phyloP scores from a whole-genome alignment of 2,329 filamentous ascomycete genomes.

The Fusarium acutatum region DNA sequence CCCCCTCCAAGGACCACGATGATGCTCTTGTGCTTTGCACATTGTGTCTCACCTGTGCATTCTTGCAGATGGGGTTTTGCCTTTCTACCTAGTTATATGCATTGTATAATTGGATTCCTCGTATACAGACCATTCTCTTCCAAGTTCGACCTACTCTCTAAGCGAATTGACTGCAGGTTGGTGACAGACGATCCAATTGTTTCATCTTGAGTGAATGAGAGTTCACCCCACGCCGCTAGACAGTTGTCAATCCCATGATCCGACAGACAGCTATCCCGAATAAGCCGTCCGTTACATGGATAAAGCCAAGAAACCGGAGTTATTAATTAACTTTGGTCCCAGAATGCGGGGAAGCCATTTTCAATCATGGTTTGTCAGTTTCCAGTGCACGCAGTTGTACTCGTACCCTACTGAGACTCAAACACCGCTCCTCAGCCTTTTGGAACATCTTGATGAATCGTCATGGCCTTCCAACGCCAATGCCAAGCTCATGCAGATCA shows the following conservation, averaged over 20 bases:
- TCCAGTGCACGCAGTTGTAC: not conserved
- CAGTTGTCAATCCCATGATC: conserved; percentile 35
- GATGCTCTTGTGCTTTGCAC: conserved; percentile 9
- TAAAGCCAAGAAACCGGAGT: conserved; percentile 14
- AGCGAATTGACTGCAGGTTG: not conserved
- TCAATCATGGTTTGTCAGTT: not conserved
- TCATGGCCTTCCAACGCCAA: not conserved
- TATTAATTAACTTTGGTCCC: conserved; percentile 4
- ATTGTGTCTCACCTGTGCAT: not conserved
- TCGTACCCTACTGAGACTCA: too few species aligned
- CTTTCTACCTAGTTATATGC: not conserved
- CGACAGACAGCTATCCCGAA: conserved; percentile 14
- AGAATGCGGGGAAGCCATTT: conserved; percentile 16
- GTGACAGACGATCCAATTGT: not conserved
- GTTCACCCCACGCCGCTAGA: conserved; percentile 24
- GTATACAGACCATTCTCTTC: not conserved
- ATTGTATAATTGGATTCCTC: not conserved
- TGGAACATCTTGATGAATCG: not conserved
- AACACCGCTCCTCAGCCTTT: not conserved
- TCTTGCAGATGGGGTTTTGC: not conserved
- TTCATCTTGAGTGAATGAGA: conserved; percentile 1
- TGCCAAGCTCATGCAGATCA: conserved; percentile 35
- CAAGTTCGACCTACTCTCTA: not conserved
- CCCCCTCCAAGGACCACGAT: conserved; percentile 29
- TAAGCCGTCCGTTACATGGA: not conserved